A percentile compares a stretch with the other conserved stretches of the same genome.
Conservation (phyloP, 768 basidiomycete species). For the Udeniomyces megalosporus region DNA sequence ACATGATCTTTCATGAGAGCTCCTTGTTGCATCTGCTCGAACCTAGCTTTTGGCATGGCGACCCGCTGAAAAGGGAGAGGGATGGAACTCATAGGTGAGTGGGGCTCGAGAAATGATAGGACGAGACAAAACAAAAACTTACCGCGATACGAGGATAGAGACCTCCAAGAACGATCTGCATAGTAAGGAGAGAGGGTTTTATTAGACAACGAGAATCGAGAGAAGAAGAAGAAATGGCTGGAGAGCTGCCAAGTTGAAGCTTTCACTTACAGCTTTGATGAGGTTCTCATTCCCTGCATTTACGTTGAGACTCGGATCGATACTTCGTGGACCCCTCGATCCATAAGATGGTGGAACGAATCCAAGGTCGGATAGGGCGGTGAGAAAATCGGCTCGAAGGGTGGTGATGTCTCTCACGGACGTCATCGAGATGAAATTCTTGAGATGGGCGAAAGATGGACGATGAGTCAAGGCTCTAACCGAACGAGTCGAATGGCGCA, state of each 20-base stretch:
- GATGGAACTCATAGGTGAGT: not conserved
- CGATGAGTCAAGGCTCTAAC: not conserved
- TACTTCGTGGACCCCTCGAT: not conserved
- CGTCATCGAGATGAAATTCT: constrained; percentile 70
- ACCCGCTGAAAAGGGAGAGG: constrained; percentile 34
- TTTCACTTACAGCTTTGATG: constrained; percentile 43
- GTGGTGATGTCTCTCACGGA: constrained; percentile 62
- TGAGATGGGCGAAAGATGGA: not conserved
- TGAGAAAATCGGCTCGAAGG: constrained; percentile 60
- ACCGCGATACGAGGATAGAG: constrained; percentile 65
- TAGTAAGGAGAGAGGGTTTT: not conserved
- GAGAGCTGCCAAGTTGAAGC: not conserved
- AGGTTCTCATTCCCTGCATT: constrained; percentile 55
- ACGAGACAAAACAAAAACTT: not conserved
- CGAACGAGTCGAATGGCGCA: not conserved
- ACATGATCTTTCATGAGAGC: constrained; percentile 68
- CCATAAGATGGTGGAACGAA: constrained; percentile 37
- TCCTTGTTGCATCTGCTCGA: constrained; percentile 69
- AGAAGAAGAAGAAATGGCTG: not conserved
- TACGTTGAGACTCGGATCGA: constrained; percentile 1
- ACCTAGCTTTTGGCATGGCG: constrained; percentile 57
- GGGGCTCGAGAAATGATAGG: not conserved
- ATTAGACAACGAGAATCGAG: too few relatives aligned
- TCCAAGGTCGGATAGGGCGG: constrained; percentile 52
- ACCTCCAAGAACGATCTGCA: constrained; percentile 55